These are phyloP conservation scores for Lipomyces starkeyi DNA, from an alignment of 805 yeast genomes.

Conservation along the genomic window DNA sequence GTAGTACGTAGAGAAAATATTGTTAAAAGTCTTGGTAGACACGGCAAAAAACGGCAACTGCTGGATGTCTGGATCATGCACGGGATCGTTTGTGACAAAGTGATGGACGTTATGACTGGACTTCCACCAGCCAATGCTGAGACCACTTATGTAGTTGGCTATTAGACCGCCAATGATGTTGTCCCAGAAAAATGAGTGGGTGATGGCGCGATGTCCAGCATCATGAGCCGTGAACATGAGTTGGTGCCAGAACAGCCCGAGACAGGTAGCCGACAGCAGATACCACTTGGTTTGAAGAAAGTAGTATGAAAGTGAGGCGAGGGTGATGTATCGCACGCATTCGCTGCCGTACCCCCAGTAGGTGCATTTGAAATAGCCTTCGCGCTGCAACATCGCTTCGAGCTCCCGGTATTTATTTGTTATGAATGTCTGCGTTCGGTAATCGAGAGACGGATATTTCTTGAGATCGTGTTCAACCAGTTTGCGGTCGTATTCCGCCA, in stretches of 20 bases:
- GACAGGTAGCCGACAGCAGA: slow-evolving; percentile 61
- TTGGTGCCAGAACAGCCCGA: slow-evolving; percentile 90
- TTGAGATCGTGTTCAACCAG: slow-evolving; percentile 62
- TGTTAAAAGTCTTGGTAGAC: slow-evolving; percentile 67
- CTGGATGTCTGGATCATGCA: slow-evolving; percentile 93
- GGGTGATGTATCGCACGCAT: slow-evolving; percentile 59
- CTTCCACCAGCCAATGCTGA: slow-evolving; percentile 94
- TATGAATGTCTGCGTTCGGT: slow-evolving; percentile 64
- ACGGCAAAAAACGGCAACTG: slow-evolving; percentile 92
- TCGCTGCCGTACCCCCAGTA: slow-evolving; percentile 77
- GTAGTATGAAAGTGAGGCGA: slow-evolving; percentile 58
- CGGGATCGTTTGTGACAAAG: slow-evolving; percentile 85
- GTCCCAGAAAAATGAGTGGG: slow-evolving; percentile 80
- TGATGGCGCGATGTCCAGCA: slow-evolving; percentile 83
- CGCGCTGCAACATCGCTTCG: slow-evolving; percentile 60
- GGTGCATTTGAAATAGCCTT: slow-evolving; percentile 73
- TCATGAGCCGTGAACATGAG: slow-evolving; percentile 87
- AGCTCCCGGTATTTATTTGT: slow-evolving; percentile 64
- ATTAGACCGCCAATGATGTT: slow-evolving; percentile 73
- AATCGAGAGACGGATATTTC: slow-evolving; percentile 68
- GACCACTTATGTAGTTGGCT: slow-evolving; percentile 85
- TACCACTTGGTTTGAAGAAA: slow-evolving; percentile 57
- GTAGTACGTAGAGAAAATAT: slow-evolving; percentile 80
- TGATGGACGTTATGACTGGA: slow-evolving; percentile 92
- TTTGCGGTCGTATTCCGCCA: slow-evolving; percentile 63